Conservation (phyloP, 2,329 filamentous ascomycete genomes). For the Cytospora mali region DNA sequence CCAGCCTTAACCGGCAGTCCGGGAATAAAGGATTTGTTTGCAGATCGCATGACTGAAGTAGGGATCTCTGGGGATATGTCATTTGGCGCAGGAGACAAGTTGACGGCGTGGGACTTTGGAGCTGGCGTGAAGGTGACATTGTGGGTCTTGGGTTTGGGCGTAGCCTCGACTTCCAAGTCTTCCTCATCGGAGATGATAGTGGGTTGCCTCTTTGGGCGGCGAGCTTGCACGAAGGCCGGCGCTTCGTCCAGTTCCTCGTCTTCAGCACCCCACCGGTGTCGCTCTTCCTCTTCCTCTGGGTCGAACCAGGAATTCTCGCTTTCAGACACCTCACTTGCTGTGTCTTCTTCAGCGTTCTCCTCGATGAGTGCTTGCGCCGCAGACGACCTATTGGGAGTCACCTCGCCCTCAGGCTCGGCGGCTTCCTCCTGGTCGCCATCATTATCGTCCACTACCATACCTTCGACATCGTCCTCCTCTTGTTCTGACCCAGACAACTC, state of each 20-base stretch:
- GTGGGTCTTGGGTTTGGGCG: slow-evolving; percentile 50
- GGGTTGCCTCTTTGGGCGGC: slow-evolving; percentile 53
- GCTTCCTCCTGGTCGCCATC: slow-evolving; percentile 43
- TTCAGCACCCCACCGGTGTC: slow-evolving; percentile 37
- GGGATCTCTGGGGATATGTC: slow-evolving; percentile 57
- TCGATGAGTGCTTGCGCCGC: slow-evolving; percentile 41
- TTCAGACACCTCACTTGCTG: slow-evolving; percentile 41
- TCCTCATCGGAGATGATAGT: slow-evolving; percentile 68
- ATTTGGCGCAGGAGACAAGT: slow-evolving; percentile 40
- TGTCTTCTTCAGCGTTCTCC: slow-evolving; percentile 42
- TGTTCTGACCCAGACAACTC: slow-evolving; percentile 50
- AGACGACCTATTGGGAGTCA: slow-evolving; percentile 34
- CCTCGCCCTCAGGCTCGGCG: slow-evolving; percentile 42
- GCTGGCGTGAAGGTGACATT: slow-evolving; percentile 38
- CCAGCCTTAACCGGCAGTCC: slow-evolving; percentile 60
- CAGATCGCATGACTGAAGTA: slow-evolving; percentile 67
- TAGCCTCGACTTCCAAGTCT: slow-evolving; percentile 50
- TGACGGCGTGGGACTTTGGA: slow-evolving; percentile 11
- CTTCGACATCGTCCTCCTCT: slow-evolving; percentile 36
- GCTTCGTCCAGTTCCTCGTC: slow-evolving; percentile 37
- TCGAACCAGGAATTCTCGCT: slow-evolving; percentile 40
- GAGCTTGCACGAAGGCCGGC: slow-evolving; percentile 31
- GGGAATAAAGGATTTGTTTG: slow-evolving; percentile 70
- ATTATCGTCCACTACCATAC: slow-evolving; percentile 35
- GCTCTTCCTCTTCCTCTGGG: slow-evolving; percentile 40